Evolutionary conservation across 1,284 basidiomycete species (phyloP).

Genomic region (Apiotrichum porosum): DNA sequence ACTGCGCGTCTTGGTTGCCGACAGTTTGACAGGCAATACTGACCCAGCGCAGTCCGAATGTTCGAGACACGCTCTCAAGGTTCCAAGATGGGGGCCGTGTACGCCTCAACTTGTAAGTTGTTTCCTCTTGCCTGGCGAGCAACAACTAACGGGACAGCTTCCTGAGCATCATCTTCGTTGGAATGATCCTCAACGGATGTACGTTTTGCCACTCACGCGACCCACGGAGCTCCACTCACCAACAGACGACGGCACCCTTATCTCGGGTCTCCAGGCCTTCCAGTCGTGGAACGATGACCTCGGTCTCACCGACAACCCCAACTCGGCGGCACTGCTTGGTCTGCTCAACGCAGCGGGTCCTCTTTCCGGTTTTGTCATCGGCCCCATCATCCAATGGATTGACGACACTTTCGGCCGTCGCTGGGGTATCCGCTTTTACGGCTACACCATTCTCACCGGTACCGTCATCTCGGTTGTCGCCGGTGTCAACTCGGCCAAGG

Average conservation of each 20-base stretch:
- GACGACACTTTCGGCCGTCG: constrained; percentile 44
- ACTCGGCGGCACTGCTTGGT: constrained; percentile 35
- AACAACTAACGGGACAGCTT: too few species aligned
- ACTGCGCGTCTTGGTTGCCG: too few species aligned
- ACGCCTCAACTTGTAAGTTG: constrained; percentile 49
- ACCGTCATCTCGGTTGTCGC: constrained; percentile 45
- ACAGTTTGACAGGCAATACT: too few species aligned
- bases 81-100: constrained; percentile 44
- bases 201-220: constrained; percentile 10
- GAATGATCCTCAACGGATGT: constrained; percentile 50
- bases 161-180: constrained; percentile 48
- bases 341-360: constrained; percentile 45
- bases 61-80: constrained; percentile 40
- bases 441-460: constrained; percentile 43
- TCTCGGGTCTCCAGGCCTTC: constrained; percentile 47
- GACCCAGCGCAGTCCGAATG: constrained; percentile 42
- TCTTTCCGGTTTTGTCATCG: constrained; percentile 44
- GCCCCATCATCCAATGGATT: constrained; percentile 46
- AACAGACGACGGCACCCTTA: constrained; percentile 48
- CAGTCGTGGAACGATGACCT: constrained; percentile 47
- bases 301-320: constrained; percentile 22
- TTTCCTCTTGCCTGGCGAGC: neutral
- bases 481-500: constrained; percentile 36
- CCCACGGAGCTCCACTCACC: neutral
- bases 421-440: constrained; percentile 50